These are phyloP conservation scores for Talaromyces proteolyticus DNA, from an alignment of 495 filamentous ascomycete species.

Conservation along the genomic window DNA sequence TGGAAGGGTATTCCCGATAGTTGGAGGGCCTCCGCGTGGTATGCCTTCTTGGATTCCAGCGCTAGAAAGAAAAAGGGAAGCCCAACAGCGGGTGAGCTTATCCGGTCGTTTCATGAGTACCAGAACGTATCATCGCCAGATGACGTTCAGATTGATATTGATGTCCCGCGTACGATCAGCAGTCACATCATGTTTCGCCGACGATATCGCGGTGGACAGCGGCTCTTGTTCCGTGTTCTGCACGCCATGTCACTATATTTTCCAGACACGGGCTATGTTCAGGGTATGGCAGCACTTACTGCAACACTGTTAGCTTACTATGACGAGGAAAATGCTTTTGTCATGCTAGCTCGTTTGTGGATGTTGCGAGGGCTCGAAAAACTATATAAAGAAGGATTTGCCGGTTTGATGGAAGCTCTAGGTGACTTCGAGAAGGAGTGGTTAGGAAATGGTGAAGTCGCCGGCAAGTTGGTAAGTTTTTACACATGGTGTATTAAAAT, in stretches of 20 bases:
- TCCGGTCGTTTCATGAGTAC: constrained; percentile 60
- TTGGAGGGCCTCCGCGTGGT: constrained; percentile 93
- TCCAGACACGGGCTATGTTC: constrained; percentile 90
- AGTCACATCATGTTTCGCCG: constrained; percentile 97
- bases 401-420: constrained; percentile 80
- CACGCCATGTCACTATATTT: constrained; percentile 89
- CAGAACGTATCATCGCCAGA: constrained; percentile 72
- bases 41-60: constrained; percentile 82
- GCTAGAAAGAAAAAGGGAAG: constrained; percentile 58
- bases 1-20: constrained; percentile 99
- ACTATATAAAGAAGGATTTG: constrained; percentile 80
- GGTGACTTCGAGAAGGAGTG: constrained; percentile 84
- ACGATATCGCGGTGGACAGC: constrained; percentile 85
- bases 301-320: constrained; percentile 95
- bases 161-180: constrained; percentile 92
- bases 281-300: constrained; percentile 93
- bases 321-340: constrained; percentile 88
- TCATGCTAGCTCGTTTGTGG: constrained; percentile 94
- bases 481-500: no score
- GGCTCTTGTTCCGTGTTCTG: constrained; percentile 86
- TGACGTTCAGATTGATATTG: constrained; percentile 95
- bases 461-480: constrained; percentile 70
- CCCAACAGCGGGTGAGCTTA: constrained; percentile 65
- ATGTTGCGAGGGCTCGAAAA: constrained; percentile 77
- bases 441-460: constrained; percentile 71